These are phyloP conservation scores for Nicotiana otophora DNA, from an alignment of 257 asterid genomes.

Conservation along the genomic window DNA sequence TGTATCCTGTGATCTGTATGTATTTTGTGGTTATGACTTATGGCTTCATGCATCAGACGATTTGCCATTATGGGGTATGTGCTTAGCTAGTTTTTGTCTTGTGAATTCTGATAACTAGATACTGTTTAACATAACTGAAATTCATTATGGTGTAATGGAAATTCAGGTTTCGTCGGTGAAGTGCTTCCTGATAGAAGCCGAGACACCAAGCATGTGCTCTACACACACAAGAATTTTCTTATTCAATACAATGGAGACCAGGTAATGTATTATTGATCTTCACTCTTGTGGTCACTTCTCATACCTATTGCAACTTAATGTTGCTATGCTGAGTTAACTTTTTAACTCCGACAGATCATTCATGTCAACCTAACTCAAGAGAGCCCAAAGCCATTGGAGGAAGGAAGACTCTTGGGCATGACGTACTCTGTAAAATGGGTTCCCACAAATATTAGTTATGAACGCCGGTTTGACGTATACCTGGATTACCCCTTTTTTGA, in stretches of 20 bases:
- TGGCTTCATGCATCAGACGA: constrained; percentile 47
- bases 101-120: neutral
- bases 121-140: neutral
- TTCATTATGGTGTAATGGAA: neutral
- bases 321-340: neutral
- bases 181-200: constrained; percentile 46
- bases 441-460: constrained; percentile 51
- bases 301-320: neutral
- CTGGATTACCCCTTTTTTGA: constrained; percentile 80
- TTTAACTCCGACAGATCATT: constrained; percentile 39
- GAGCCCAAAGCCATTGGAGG: constrained; percentile 49
- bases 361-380: constrained; percentile 72
- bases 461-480: constrained; percentile 73
- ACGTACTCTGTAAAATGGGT: constrained; percentile 77
- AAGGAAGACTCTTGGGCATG: constrained; percentile 56
- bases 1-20: constrained; percentile 15
- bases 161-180: constrained; percentile 65
- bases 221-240: constrained; percentile 57
- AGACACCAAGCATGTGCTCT: constrained; percentile 51
- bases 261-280: constrained; percentile 27
- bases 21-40: constrained; percentile 5
- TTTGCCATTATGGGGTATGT: constrained; percentile 81
- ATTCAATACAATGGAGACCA: constrained; percentile 61
- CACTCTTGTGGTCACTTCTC: neutral
- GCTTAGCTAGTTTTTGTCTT: neutral